Base-by-base conservation (phyloP, 768 basidiomycete genomes). In the Suillus americanus region DNA sequence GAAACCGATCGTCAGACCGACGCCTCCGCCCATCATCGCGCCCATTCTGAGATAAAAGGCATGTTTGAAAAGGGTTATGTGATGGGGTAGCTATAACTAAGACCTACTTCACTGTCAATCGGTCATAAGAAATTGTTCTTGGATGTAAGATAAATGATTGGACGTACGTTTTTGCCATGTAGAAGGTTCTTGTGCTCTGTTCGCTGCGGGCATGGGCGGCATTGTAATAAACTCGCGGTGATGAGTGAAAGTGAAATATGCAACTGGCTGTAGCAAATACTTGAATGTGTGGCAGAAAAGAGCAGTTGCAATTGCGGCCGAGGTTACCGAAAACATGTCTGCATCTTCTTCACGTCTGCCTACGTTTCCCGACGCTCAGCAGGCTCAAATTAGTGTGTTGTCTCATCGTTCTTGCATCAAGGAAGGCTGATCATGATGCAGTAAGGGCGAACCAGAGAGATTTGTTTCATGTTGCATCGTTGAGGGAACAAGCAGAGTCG, bases 1-100 rank as follows among this genome's bases (percentile, higher is more conserved):
- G 80, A 99, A 98, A 20, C 97, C 97, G 73, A 98, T 97, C 40
- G 95, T 97, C 54, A 97, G 84, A 14, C 97, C 97, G 62, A 98
- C 96, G 64, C 94, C 93, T 70, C 89, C 92, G 63, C 93, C 93
- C 92, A 94, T 94, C 64, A 93, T 78, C 53, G 93, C 94, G 70
- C 93, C 93, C 93, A 95, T 95, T 77, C 93, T 94, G 69, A 35
- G 0, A n/a, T 66, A 65, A 65, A 70, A 61, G 40, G 55, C 48
- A 64, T 45, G 55, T 63, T 65, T 61, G 23, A 53, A 65, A 50
- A 54, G 62, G 40, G 41, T 8, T 20, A 60, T 69, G 7, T 67
- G 50, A 57, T 54, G 48, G 62, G 28, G 62, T 20, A 48, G 25
- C 48, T 50, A 50, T 50, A 50, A 35, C 10, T 35, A 62, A 51